Conservation (phyloP, 2,329 filamentous ascomycete genomes). For the Endoconidiophora laricicola region DNA sequence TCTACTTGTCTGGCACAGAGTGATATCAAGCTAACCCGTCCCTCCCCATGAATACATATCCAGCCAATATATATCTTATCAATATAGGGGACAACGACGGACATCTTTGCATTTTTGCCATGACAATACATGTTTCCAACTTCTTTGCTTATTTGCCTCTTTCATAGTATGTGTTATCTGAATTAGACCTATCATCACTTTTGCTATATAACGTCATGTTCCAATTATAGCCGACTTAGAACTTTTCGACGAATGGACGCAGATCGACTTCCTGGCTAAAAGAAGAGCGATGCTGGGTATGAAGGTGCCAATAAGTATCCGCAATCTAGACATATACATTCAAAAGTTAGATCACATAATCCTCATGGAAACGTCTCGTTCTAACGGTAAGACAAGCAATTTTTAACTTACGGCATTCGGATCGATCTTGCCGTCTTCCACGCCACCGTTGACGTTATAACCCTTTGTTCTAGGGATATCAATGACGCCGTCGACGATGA, state of each 20-base stretch:
- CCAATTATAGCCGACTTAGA: slow-evolving; percentile 27
- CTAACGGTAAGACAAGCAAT: neutral
- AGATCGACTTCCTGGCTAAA: slow-evolving; percentile 75
- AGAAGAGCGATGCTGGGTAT: slow-evolving; percentile 60
- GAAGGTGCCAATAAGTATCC: slow-evolving; percentile 70
- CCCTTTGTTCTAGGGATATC: slow-evolving; percentile 57
- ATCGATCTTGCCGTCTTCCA: slow-evolving; percentile 46
- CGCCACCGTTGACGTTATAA: slow-evolving; percentile 26
- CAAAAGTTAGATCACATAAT: neutral
- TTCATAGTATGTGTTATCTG: neutral
- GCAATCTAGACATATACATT: slow-evolving; percentile 46
- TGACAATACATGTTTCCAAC: neutral
- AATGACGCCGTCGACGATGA: slow-evolving; percentile 72
- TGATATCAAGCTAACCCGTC: no score
- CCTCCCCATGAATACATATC: no score
- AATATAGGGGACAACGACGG: neutral
- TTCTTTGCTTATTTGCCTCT: no score
- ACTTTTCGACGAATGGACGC: slow-evolving; percentile 70
- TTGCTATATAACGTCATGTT: neutral
- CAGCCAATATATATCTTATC: neutral
- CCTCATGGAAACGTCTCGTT: neutral
- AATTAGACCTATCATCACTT: neutral
- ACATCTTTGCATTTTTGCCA: neutral
- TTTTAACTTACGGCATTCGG: slow-evolving; percentile 49
- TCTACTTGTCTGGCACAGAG: no score